Evolutionary conservation across 1,284 basidiomycete species (phyloP).

Genomic region (Naganishia albida): DNA sequence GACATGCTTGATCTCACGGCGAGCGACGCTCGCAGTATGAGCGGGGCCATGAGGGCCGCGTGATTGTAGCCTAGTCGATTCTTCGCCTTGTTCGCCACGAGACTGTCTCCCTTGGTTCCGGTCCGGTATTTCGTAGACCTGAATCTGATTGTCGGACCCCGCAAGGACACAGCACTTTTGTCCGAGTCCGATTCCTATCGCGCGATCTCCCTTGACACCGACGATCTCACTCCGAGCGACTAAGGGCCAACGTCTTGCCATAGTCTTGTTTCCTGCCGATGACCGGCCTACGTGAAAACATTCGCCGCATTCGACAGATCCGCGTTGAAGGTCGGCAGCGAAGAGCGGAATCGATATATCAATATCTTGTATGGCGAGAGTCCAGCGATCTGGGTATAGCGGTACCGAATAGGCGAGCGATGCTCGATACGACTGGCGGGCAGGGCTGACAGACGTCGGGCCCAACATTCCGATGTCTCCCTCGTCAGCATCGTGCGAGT

Average conservation of each 20-base stretch:
- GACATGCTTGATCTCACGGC: conserved; percentile 41
- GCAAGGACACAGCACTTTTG: conserved; percentile 52
- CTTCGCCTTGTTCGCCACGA: neutral
- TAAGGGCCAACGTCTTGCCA: conserved; percentile 19
- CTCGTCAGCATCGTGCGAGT: neutral
- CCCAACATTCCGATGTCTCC: neutral
- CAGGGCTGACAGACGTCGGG: neutral
- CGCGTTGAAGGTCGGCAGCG: neutral
- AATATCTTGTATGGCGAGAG: conserved; percentile 51
- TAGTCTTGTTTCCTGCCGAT: conserved; percentile 32
- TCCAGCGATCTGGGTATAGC: conserved; percentile 53
- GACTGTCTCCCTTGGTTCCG: neutral
- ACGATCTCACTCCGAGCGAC: conserved; percentile 38
- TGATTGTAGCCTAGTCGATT: neutral
- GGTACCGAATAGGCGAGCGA: conserved; percentile 51
- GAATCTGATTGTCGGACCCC: conserved; percentile 49
- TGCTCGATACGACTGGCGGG: conserved; percentile 38
- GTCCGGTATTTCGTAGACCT: conserved; percentile 49
- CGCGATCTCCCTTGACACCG: conserved; percentile 44
- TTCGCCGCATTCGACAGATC: conserved; percentile 40
- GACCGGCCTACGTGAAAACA: conserved; percentile 42
- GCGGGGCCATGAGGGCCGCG: neutral
- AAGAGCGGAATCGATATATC: conserved; percentile 35
- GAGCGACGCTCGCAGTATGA: neutral
- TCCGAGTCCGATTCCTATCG: conserved; percentile 47